Percentiles rank a stretch among this genome's conserved stretches.
phyloP scores from a whole-genome alignment of 805 yeast species.

The Suhomyces sp. region DNA sequence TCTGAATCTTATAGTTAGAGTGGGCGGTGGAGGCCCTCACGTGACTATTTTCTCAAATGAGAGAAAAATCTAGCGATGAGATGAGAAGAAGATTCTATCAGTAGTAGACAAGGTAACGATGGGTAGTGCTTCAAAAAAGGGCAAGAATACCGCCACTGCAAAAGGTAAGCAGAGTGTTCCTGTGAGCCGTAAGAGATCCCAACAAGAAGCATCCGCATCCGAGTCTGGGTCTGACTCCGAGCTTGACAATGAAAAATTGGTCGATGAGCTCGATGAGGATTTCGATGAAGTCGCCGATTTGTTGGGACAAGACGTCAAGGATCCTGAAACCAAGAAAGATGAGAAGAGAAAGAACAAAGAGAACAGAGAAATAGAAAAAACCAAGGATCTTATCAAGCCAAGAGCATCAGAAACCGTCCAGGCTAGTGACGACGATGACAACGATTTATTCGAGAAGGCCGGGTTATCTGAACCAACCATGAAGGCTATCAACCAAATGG shows the following conservation, averaged over 20 bases:
- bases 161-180: constrained; percentile 12
- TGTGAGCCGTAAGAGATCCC: constrained; percentile 21
- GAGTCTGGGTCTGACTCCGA: constrained; percentile 28
- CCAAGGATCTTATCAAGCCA: constrained; percentile 29
- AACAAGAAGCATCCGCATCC: constrained; percentile 4
- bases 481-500: constrained; percentile 82
- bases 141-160: constrained; percentile 6
- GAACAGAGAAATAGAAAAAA: constrained; percentile 18
- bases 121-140: constrained; percentile 9
- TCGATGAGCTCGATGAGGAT: constrained; percentile 55
- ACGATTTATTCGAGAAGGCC: constrained; percentile 37
- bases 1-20: neutral
- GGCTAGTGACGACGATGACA: constrained; percentile 22
- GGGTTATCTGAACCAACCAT: constrained; percentile 78
- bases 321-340: constrained; percentile 36
- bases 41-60: neutral
- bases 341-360: constrained; percentile 16
- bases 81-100: constrained; percentile 7
- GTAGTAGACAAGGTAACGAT: constrained; percentile 4
- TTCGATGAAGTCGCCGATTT: constrained; percentile 56
- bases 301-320: constrained; percentile 43
- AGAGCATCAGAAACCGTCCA: constrained; percentile 22
- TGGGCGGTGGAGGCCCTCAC: neutral
- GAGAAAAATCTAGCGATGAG: constrained; percentile 7
- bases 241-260: constrained; percentile 41